Evolutionary conservation across 352 stramenopile species (phyloP).

Genomic region (Phytophthora pinifolia): DNA sequence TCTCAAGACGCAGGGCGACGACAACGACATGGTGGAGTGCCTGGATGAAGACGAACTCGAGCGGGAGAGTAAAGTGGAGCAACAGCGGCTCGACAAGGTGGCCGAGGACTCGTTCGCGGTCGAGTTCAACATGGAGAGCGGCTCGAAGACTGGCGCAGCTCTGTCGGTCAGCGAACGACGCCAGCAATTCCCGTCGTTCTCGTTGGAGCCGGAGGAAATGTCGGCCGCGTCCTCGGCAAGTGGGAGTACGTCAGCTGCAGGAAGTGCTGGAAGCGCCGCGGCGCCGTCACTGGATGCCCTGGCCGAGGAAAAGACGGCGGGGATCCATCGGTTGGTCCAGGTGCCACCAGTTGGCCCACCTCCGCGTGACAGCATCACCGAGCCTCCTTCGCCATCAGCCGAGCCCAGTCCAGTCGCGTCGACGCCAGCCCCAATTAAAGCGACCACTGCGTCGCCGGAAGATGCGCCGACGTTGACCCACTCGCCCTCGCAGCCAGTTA

Average conservation of each 20-base stretch:
- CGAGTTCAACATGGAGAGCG: slow-evolving; percentile 79
- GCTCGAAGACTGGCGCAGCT: slow-evolving; percentile 42
- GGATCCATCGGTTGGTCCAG: slow-evolving; percentile 43
- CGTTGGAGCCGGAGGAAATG: slow-evolving; percentile 52
- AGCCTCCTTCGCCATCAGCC: slow-evolving; percentile 12
- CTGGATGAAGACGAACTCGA: slow-evolving; percentile 71
- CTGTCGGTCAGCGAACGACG: slow-evolving; percentile 39
- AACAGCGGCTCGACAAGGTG: slow-evolving; percentile 53
- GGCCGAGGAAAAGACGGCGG: slow-evolving; percentile 54
- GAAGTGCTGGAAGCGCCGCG: slow-evolving; percentile 19
- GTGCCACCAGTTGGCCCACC: slow-evolving; percentile 21
- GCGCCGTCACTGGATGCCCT: slow-evolving; percentile 9
- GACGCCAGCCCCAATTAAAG: background rate
- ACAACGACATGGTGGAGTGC: slow-evolving; percentile 76
- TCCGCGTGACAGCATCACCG: slow-evolving; percentile 24
- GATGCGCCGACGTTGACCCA: slow-evolving; percentile 8
- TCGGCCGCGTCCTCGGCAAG: slow-evolving; percentile 32
- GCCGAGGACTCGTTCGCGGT: slow-evolving; percentile 63
- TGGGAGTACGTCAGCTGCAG: slow-evolving; percentile 16
- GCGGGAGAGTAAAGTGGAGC: slow-evolving; percentile 44
- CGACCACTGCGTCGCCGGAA: slow-evolving; percentile 5
- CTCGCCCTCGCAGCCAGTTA: slow-evolving; percentile 28
- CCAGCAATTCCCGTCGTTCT: slow-evolving; percentile 58
- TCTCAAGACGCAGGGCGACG: slow-evolving; percentile 76
- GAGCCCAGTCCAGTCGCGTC: slow-evolving; percentile 3